phyloP scores from a whole-genome alignment of 306 rosid genomes.

The Cotoneaster glaucophyllus region DNA sequence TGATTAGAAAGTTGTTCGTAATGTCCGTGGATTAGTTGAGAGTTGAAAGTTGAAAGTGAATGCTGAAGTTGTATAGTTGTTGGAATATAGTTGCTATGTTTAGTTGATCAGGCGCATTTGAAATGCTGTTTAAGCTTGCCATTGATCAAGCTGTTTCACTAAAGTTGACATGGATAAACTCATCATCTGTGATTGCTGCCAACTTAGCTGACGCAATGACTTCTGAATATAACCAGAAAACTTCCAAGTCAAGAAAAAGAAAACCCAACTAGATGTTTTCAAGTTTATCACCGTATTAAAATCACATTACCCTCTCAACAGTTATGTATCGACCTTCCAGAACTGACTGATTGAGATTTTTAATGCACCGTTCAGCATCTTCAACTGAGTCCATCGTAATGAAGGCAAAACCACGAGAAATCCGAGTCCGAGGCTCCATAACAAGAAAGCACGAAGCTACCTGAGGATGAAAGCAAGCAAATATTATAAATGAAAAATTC shows the following conservation, averaged over 20 bases:
- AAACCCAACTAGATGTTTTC: slow-evolving; percentile 18
- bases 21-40: slow-evolving; percentile 97
- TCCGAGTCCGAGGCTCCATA: slow-evolving; percentile 82
- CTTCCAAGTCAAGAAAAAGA: slow-evolving; percentile 69
- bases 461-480: slow-evolving; percentile 29
- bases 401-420: slow-evolving; percentile 97
- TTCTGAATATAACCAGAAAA: slow-evolving; percentile 97
- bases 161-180: slow-evolving; percentile 93
- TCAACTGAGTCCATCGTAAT: slow-evolving; percentile 75
- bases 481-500: background rate
- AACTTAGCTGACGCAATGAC: slow-evolving; percentile 85
- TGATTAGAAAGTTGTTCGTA: slow-evolving; percentile 94
- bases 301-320: slow-evolving; percentile 77
- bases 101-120: slow-evolving; percentile 91
- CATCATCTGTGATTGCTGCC: slow-evolving; percentile 99
- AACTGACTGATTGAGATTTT: slow-evolving; percentile 91
- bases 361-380: slow-evolving; percentile 78
- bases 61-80: slow-evolving; percentile 97
- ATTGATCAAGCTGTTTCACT: slow-evolving; percentile 95
- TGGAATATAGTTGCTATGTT: slow-evolving; percentile 98
- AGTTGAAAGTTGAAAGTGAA: slow-evolving; percentile 61
- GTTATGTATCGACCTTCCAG: slow-evolving; percentile 94
- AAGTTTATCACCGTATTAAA: slow-evolving; percentile 15
- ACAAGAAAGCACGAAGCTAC: slow-evolving; percentile 97
- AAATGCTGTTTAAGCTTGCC: slow-evolving; percentile 91